Conservation (phyloP, 805 yeast species). For the Candida ovalis region DNA sequence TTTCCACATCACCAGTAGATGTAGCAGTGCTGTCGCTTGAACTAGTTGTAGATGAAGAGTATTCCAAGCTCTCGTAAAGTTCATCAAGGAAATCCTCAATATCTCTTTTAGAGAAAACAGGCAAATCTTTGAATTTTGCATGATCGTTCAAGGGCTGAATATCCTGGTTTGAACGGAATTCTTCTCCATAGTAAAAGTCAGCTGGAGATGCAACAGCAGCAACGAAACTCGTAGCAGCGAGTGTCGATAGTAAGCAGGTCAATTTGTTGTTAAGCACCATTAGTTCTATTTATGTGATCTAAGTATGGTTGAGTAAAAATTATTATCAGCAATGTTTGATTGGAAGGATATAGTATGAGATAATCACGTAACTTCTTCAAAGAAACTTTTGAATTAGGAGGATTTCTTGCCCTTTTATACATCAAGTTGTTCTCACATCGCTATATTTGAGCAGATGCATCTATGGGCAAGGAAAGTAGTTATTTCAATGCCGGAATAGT, state of each 20-base stretch:
- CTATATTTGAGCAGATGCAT: too few species aligned
- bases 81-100: not conserved
- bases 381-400: too few species aligned
- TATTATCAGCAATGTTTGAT: too few species aligned
- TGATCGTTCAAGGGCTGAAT: not conserved
- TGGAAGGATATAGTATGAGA: too few species aligned
- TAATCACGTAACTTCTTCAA: too few species aligned
- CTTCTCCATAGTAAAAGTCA: not conserved
- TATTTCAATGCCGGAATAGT: too few species aligned
- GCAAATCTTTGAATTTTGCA: not conserved
- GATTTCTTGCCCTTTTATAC: too few species aligned
- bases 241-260: not conserved
- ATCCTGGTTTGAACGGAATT: not conserved
- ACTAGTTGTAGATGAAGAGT: not conserved
- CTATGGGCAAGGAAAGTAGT: too few species aligned
- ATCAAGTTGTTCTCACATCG: too few species aligned
- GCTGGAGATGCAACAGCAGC: not conserved
- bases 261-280: too few species aligned
- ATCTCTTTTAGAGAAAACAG: not conserved
- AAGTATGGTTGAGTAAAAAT: too few species aligned
- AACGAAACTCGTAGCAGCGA: not conserved
- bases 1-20: not conserved
- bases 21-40: not conserved
- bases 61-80: not conserved
- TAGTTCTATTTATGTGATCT: too few species aligned